phyloP scores from a whole-genome alignment of 2,329 filamentous ascomycete genomes.

The Pseudopithomyces chartarum region DNA sequence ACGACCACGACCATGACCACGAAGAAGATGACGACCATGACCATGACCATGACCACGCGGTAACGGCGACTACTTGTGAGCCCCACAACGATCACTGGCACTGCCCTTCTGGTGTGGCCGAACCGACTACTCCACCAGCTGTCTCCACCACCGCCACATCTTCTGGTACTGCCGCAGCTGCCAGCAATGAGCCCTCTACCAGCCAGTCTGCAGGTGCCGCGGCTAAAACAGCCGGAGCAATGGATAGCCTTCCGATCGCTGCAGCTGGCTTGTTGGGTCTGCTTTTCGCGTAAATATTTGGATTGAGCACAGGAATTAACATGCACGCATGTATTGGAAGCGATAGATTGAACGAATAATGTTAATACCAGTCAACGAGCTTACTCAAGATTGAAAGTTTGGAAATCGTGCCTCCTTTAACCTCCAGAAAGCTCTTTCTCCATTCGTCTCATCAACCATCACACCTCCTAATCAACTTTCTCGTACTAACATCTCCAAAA shows the following conservation, averaged over 20 bases:
- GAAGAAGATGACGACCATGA: neutral
- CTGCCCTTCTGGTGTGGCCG: slow-evolving; percentile 10
- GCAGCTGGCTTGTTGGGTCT: neutral
- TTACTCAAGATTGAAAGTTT: too few relatives aligned
- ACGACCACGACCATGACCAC: slow-evolving; percentile 11
- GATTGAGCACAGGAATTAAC: neutral
- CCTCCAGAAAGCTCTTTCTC: too few relatives aligned
- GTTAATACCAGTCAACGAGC: too few relatives aligned
- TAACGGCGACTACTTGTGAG: slow-evolving; percentile 32
- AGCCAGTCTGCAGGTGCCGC: neutral
- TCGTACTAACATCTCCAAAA: neutral
- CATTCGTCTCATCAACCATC: neutral
- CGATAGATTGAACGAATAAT: too few relatives aligned
- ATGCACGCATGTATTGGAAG: too few relatives aligned
- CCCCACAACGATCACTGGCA: slow-evolving; percentile 25
- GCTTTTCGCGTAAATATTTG: neutral
- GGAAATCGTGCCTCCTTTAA: too few relatives aligned
- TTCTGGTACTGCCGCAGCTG: neutral
- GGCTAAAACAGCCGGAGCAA: neutral
- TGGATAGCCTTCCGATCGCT: neutral
- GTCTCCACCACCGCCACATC: neutral
- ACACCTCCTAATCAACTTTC: neutral
- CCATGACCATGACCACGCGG: slow-evolving; percentile 21
- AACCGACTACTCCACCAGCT: slow-evolving; percentile 10
- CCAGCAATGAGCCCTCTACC: neutral